Evolutionary conservation across 2,329 filamentous ascomycete genomes (phyloP).

Genomic region (Penicillium paneum): DNA sequence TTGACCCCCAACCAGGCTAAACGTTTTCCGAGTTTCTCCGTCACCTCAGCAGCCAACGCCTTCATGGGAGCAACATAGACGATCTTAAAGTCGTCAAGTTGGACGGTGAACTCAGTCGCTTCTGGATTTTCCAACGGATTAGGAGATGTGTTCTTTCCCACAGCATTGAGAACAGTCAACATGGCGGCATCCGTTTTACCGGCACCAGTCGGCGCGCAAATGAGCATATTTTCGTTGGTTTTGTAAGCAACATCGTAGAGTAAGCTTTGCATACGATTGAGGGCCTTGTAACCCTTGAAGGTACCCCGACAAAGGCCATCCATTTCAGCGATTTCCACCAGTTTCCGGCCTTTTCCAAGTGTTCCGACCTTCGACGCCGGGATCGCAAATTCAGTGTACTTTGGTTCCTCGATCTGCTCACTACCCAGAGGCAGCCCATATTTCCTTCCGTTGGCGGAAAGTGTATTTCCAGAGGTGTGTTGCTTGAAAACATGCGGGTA

Average conservation of each 20-base stretch:
- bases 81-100: conserved; percentile 89
- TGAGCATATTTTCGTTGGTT: conserved; percentile 97
- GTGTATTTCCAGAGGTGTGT: conserved; percentile 78
- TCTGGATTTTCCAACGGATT: conserved; percentile 72
- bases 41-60: conserved; percentile 91
- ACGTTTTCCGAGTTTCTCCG: conserved; percentile 86
- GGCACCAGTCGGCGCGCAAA: conserved; percentile 94
- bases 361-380: conserved; percentile 77
- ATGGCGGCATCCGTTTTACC: conserved; percentile 99
- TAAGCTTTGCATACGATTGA: conserved; percentile 98
- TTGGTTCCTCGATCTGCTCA: conserved; percentile 65
- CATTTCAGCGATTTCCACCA: conserved; percentile 76
- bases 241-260: conserved; percentile 94
- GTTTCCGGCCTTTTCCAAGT: conserved; percentile 67
- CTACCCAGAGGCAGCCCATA: conserved; percentile 79
- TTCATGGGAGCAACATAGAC: conserved; percentile 99
- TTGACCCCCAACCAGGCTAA: conserved; percentile 91
- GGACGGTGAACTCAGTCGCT: conserved; percentile 76
- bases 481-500: conserved; percentile 93
- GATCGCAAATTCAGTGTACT: conserved; percentile 86
- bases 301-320: conserved; percentile 88
- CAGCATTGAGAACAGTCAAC: conserved; percentile 87
- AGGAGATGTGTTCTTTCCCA: conserved; percentile 79
- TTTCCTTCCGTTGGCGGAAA: conserved; percentile 74
- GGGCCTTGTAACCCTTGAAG: conserved; percentile 86